Evolutionary conservation across 441 rosid species (phyloP), one percentile per base, ranked within the genome.

Genomic region (Corymbia calophylla): DNA sequence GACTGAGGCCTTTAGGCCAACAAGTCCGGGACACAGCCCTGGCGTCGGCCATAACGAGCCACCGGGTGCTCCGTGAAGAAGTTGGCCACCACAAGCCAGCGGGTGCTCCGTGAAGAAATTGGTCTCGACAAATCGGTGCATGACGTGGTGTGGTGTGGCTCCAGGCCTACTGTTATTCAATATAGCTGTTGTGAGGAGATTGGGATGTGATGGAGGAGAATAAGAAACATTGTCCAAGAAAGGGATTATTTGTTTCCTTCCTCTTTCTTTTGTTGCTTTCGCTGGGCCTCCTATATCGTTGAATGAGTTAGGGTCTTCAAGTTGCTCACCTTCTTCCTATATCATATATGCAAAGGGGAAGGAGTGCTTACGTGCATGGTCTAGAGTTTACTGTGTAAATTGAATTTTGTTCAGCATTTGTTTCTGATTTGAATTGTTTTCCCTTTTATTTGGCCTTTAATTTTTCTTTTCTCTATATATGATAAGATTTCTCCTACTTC

Each of bases 91-190:
- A 94, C 60, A 89, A 87, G 80, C 92, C 90, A 89, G 89, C 86
- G 1, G 96, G 95, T 68, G 97, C 95, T 13, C 88, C 39, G 0
- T 77, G 25, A 90, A 94, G 95, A 27, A 39, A 73, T 39, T 39
- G 49, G 49, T 73, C 84, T 73, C n/a, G 51, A 21, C 49, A 21
- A 39, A 23, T 23, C 16, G 51, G 84, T 12, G 84, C 17, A 39
- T 73, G 84, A 39, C 5, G 84, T 27, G 84, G 84, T 21, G 84
- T 27, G 84, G 84, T 21, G n/a, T 13, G 84, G 84, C 84, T 73
- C n/a, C 6, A 39, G 27, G 84, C 84, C 49, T 13, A 21, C 84
- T 6, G 84, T 73, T 73, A 29, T 73, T 73, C 84, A 73, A 73
- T 73, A 73, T 73, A 73, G 29, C 51, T 47, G 39, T 73, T 73